These are phyloP conservation scores for Lizanozyma gosingica DNA, from an alignment of 1,139 yeast species.

Conservation along the genomic window DNA sequence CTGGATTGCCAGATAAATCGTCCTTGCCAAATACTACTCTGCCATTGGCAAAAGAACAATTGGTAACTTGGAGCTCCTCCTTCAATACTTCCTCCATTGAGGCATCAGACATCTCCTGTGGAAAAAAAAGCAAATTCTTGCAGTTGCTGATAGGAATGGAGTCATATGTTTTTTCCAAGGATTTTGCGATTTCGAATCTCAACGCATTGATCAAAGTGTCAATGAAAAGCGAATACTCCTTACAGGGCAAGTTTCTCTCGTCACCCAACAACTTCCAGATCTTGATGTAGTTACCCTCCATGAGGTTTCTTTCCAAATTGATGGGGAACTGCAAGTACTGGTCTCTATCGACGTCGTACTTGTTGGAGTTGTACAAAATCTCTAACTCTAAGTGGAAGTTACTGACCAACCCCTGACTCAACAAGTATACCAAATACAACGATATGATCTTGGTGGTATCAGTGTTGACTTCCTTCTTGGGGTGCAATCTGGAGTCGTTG, in stretches of 20 bases:
- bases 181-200: slow-evolving; percentile 80
- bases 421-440: slow-evolving; percentile 62
- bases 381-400: slow-evolving; percentile 88
- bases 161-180: slow-evolving; percentile 72
- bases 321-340: slow-evolving; percentile 74
- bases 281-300: slow-evolving; percentile 94
- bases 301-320: slow-evolving; percentile 81
- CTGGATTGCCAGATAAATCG: slow-evolving; percentile 1
- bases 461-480: slow-evolving; percentile 42
- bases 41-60: slow-evolving; percentile 59
- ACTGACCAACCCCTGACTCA: slow-evolving; percentile 78
- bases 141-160: slow-evolving; percentile 76
- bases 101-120: slow-evolving; percentile 48
- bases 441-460: slow-evolving; percentile 69
- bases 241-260: slow-evolving; percentile 43
- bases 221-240: slow-evolving; percentile 52
- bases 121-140: slow-evolving; percentile 68
- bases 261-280: slow-evolving; percentile 72
- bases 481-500: slow-evolving; percentile 36
- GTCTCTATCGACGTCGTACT: slow-evolving; percentile 37
- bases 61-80: slow-evolving; percentile 38
- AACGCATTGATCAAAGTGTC: slow-evolving; percentile 65
- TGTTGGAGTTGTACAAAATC: slow-evolving; percentile 45
- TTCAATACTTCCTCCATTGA: slow-evolving; percentile 54
- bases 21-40: slow-evolving; percentile 44